Conservation (phyloP, 768 basidiomycete species). For the Boletus sp. region DNA sequence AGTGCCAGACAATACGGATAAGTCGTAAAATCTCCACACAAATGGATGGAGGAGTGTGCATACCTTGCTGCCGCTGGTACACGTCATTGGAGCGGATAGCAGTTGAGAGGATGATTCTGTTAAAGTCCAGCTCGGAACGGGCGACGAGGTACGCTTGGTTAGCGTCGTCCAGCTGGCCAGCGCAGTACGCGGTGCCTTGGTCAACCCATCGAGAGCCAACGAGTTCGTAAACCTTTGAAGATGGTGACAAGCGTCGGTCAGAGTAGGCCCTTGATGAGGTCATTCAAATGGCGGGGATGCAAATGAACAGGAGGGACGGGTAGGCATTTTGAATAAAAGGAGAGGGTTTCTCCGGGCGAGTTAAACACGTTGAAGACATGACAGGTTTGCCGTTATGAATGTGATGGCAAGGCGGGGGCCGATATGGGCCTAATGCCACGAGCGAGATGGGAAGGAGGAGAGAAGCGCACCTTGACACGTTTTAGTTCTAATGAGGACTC, state of each 20-base stretch:
- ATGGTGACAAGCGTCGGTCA: conserved; percentile 29
- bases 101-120: conserved; percentile 74
- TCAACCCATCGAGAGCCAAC: conserved; percentile 91
- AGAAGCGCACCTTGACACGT: conserved; percentile 73
- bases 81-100: conserved; percentile 80
- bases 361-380: conserved; percentile 27
- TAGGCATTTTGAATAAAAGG: conserved; percentile 17
- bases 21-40: background rate
- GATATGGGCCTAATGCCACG: conserved; percentile 14
- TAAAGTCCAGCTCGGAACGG: conserved; percentile 72
- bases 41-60: conserved; percentile 24
- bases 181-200: conserved; percentile 95
- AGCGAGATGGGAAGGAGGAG: conserved; percentile 17
- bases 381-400: conserved; percentile 19
- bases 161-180: conserved; percentile 78
- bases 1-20: conserved; percentile 11
- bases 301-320: conserved; percentile 20
- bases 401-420: conserved; percentile 20
- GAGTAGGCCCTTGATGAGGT: conserved; percentile 31
- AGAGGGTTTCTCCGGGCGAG: conserved; percentile 8
- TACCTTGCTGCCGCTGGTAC: conserved; percentile 85
- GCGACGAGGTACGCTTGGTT: conserved; percentile 82
- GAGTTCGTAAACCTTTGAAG: conserved; percentile 86
- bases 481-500: conserved; percentile 75
- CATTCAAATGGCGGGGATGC: conserved; percentile 26